These are phyloP conservation scores for Xerocomellus intermedius DNA, from an alignment of 768 basidiomycete genomes.

Conservation along the genomic window DNA sequence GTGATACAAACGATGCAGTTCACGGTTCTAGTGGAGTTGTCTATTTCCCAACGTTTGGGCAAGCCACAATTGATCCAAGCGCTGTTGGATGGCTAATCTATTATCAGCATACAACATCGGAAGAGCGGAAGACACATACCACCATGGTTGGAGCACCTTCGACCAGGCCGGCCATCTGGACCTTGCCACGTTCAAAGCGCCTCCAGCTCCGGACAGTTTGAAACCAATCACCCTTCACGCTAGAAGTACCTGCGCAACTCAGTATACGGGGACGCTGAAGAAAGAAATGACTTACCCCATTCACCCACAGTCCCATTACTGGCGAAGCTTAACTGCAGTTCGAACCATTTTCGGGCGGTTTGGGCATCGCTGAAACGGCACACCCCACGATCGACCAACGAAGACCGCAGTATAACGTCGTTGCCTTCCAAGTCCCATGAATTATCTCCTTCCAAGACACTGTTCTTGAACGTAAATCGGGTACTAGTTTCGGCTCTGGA, in stretches of 20 bases:
- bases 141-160: background rate
- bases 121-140: background rate
- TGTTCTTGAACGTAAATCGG: too few species aligned
- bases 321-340: background rate
- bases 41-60: background rate
- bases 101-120: too few species aligned
- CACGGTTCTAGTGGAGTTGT: background rate
- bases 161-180: background rate
- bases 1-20: background rate
- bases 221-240: background rate
- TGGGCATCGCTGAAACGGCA: background rate
- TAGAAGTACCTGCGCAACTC: background rate
- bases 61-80: background rate
- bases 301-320: background rate
- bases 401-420: background rate
- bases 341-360: slow-evolving; percentile 5
- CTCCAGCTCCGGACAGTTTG: slow-evolving; percentile 2
- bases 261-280: background rate
- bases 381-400: background rate
- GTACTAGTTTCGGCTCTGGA: background rate
- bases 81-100: background rate
- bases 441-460: background rate
- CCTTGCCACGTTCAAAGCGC: background rate
- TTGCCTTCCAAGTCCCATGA: slow-evolving; percentile 1
- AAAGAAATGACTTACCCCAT: background rate